A percentile compares a stretch with the other conserved stretches of the same genome.
Evolutionary conservation across 805 yeast species (phyloP).

Genomic region (Kazachstania martiniae): DNA sequence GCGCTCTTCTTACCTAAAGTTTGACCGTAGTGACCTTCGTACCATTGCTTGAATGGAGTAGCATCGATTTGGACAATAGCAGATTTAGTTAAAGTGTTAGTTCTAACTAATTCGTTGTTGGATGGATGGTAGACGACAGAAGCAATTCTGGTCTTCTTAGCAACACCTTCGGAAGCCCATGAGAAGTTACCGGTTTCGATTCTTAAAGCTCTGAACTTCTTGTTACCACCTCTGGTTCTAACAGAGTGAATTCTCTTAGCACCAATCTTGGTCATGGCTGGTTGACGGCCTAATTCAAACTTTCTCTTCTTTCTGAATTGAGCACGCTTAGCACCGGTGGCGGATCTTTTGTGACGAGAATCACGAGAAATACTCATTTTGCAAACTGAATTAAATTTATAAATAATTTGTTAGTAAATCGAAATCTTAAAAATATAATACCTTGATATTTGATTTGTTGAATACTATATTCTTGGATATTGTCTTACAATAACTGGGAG

Average conservation of each 20-base stretch:
- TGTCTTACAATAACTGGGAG: no score
- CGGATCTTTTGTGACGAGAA: conserved; percentile 99
- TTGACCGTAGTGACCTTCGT: conserved; percentile 95
- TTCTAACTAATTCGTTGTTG: conserved; percentile 98
- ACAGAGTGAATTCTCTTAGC: conserved; percentile 87
- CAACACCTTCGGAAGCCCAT: conserved; percentile 98
- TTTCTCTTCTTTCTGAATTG: conserved; percentile 99
- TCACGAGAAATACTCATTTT: conserved; percentile 99
- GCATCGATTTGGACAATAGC: conserved; percentile 99
- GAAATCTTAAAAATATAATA: no score
- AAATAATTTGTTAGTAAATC: conserved; percentile 11
- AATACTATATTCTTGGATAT: no score
- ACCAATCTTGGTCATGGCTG: conserved; percentile 98
- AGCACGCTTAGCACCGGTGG: conserved; percentile 99
- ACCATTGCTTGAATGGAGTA: conserved; percentile 99
- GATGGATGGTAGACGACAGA: conserved; percentile 99
- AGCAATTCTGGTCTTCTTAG: conserved; percentile 98
- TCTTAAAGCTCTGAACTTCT: conserved; percentile 99
- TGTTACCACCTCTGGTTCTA: conserved; percentile 99
- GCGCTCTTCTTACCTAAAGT: conserved; percentile 67
- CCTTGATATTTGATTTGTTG: neutral
- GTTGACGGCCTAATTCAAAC: conserved; percentile 99
- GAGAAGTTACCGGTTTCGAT: conserved; percentile 98
- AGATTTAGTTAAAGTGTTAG: conserved; percentile 97
- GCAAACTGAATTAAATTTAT: conserved; percentile 14